These are phyloP conservation scores for Jackrogersella multiformis DNA, from an alignment of 495 filamentous ascomycete genomes.

Conservation along the genomic window DNA sequence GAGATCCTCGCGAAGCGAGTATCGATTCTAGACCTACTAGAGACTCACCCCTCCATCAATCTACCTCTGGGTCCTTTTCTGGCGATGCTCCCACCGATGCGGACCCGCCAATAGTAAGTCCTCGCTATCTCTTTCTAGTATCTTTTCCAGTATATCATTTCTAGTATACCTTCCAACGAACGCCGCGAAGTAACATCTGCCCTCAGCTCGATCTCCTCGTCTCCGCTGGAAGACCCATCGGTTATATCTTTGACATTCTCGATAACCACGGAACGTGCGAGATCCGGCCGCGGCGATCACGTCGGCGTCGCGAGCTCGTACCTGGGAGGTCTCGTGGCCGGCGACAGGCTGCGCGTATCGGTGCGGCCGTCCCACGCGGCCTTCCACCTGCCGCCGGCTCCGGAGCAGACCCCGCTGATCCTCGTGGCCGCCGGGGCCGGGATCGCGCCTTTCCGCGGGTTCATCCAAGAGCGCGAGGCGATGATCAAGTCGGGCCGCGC, in stretches of 20 bases:
- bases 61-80: slow-evolving; percentile 71
- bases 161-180: background rate
- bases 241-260: slow-evolving; percentile 73
- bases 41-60: slow-evolving; percentile 62
- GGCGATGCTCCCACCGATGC: slow-evolving; percentile 75
- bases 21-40: slow-evolving; percentile 73
- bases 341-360: slow-evolving; percentile 69
- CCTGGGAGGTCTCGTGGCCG: slow-evolving; percentile 65
- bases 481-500: slow-evolving; percentile 61
- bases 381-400: slow-evolving; percentile 72
- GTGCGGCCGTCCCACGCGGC: slow-evolving; percentile 66
- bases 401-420: slow-evolving; percentile 70
- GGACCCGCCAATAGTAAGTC: slow-evolving; percentile 71
- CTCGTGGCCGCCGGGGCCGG: slow-evolving; percentile 67
- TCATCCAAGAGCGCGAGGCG: slow-evolving; percentile 72
- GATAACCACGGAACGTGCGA: slow-evolving; percentile 66
- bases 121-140: too few relatives aligned
- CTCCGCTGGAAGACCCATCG: slow-evolving; percentile 65
- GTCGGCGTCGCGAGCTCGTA: slow-evolving; percentile 69
- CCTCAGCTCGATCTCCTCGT: slow-evolving; percentile 75
- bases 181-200: slow-evolving; percentile 43
- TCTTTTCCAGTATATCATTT: too few relatives aligned
- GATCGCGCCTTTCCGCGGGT: slow-evolving; percentile 75
- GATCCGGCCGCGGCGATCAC: slow-evolving; percentile 58
- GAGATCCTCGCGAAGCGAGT: slow-evolving; percentile 66